Evolutionary conservation across 805 yeast genomes (phyloP), one percentile per base, ranked within the genome.

Genomic region (Metschnikowia kunwiensis): DNA sequence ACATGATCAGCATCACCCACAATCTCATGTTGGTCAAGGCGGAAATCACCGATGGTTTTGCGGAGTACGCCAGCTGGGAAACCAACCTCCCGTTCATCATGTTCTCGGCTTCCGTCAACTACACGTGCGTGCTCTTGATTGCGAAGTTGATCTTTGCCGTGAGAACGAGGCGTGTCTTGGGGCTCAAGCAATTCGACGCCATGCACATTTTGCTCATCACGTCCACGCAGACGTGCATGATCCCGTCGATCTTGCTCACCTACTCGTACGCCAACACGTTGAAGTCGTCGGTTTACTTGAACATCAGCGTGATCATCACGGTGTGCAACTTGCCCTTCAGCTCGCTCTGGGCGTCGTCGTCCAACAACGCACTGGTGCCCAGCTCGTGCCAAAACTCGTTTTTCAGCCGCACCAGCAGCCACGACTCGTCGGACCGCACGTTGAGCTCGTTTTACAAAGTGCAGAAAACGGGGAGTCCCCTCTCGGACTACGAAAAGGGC

Each of bases 281-380:
- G 13, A 16, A 48, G 65, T 20, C 65, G 70, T 17, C 48, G 55
- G 71, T 24, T 43, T 78, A 46, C 56, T 72, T 16, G 12, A 70
- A 81, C 3, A 53, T 84, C 19, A 77, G 86, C 2, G 62, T 77
- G 2, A 63, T 84, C 16, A 48, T 87, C 5, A 80, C 83, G 13
- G 82, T 83, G 0, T 54, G 86, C 18, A 83, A 89, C 3, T 65
- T 88, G 36, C 96, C 96, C 1, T 59, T 89, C 32, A 78, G 95
- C 0, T 77, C 95, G 0, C 74, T 88, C 74, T 88, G 97, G 97
- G 95, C 96, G 0, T 66, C 81, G 4, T 67, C 87, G 2, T 70
- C 82, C 1, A 79, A 80, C 49, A 75, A 75, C 38, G 53, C 70
- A 2, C 43, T 53, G 2, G 25, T 23, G 2, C 57, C 58, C 5